Conservation (phyloP, 78 protist species). For the Dictyostelium purpureum region DNA sequence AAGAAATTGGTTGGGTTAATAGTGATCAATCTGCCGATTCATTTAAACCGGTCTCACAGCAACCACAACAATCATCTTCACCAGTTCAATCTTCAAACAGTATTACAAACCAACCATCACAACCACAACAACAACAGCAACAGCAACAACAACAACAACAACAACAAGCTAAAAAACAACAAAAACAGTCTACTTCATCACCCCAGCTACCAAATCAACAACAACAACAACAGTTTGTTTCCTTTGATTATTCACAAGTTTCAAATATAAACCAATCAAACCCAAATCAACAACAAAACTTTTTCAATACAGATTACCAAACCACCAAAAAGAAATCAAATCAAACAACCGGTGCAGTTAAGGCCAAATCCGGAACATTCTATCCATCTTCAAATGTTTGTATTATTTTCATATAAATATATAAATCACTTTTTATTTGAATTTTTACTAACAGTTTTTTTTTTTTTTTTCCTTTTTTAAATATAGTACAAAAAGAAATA, state of each 20-base stretch:
- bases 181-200: neutral
- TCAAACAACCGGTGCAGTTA: neutral
- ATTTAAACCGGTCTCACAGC: neutral
- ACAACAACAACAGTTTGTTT: neutral
- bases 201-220: neutral
- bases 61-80: neutral
- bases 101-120: neutral
- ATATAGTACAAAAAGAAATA: too few species aligned
- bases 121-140: neutral
- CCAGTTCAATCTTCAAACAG: neutral
- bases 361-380: constrained; percentile 19
- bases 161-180: neutral
- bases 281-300: constrained; percentile 44
- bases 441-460: too few species aligned
- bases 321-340: neutral
- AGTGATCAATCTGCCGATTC: constrained; percentile 27
- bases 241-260: neutral
- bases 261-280: neutral
- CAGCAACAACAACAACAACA: neutral
- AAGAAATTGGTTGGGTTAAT: constrained; percentile 81
- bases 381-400: neutral
- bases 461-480: too few species aligned
- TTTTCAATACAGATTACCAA: constrained; percentile 10
- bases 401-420: neutral
- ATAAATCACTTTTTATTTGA: neutral